A percentile compares a stretch with the other conserved stretches of the same genome.
Evolutionary conservation across 495 filamentous ascomycete species (phyloP).

Genomic region (Niebla homalea): DNA sequence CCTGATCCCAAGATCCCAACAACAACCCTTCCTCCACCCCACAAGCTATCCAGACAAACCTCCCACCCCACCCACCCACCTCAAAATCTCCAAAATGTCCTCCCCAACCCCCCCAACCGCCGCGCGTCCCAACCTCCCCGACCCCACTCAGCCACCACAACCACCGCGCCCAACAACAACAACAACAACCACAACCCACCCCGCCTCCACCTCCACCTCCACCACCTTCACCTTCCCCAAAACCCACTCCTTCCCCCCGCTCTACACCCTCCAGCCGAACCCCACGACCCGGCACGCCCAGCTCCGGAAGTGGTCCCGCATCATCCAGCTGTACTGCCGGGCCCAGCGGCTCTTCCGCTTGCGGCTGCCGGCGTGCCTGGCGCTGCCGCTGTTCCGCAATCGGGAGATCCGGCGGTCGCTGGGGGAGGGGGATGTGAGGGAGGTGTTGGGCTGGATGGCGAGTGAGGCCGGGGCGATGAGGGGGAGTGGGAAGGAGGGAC

Average conservation of each 20-base stretch:
- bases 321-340: constrained; percentile 74
- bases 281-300: constrained; percentile 60
- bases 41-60: too few relatives aligned
- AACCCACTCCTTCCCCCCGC: constrained; percentile 40
- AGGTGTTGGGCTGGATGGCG: constrained; percentile 62
- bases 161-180: constrained; percentile 14
- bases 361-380: constrained; percentile 46
- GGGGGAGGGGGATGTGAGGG: constrained; percentile 44
- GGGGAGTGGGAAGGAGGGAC: constrained; percentile 48
- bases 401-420: constrained; percentile 41
- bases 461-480: constrained; percentile 46
- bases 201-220: background rate
- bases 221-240: constrained; percentile 28
- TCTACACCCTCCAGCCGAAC: constrained; percentile 63
- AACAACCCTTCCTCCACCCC: too few relatives aligned
- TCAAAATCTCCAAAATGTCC: too few relatives aligned
- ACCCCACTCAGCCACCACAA: background rate
- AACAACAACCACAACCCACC: background rate
- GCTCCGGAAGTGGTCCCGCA: constrained; percentile 68
- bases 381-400: constrained; percentile 46
- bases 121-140: background rate
- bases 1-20: constrained; percentile 1
- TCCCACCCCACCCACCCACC: too few relatives aligned
- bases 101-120: too few relatives aligned
- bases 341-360: constrained; percentile 62